Evolutionary conservation across 2,329 filamentous ascomycete species (phyloP).

Genomic region (Sporothrix globosa): DNA sequence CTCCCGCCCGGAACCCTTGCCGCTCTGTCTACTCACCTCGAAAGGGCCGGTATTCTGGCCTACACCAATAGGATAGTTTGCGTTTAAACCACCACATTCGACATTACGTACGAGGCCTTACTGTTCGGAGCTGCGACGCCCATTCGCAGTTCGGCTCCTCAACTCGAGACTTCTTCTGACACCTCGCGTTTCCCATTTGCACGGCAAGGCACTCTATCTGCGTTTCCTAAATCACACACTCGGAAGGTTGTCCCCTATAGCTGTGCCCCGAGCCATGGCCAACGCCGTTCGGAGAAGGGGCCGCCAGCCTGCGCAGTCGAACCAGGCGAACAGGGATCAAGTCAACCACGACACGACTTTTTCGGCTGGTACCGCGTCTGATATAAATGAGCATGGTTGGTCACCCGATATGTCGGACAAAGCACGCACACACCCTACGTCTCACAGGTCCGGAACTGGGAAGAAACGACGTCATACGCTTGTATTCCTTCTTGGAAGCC

Average conservation of each 20-base stretch:
- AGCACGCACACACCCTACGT: background rate
- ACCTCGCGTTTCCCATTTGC: background rate
- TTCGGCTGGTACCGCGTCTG: background rate
- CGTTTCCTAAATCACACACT: too few species aligned
- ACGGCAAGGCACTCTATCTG: background rate
- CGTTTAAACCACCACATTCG: background rate
- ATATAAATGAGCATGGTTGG: slow-evolving; percentile 3
- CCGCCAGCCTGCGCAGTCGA: background rate
- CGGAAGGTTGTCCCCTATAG: too few species aligned
- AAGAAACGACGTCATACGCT: slow-evolving; percentile 77
- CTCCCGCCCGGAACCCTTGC: too few species aligned
- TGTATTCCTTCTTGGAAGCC: slow-evolving; percentile 82
- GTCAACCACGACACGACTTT: background rate
- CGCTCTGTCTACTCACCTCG: too few species aligned
- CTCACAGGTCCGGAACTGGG: slow-evolving; percentile 9
- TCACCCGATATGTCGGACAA: slow-evolving; percentile 17
- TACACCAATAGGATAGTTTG: background rate
- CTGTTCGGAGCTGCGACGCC: background rate
- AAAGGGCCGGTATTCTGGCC: background rate
- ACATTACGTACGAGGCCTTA: background rate
- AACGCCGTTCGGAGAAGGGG: slow-evolving; percentile 26
- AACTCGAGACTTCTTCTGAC: background rate
- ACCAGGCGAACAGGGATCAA: background rate
- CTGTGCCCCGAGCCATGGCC: slow-evolving; percentile 11
- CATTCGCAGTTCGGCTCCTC: background rate